Evolutionary conservation across 1,284 basidiomycete genomes (phyloP), one percentile per base, ranked within the genome.

Genomic region (Apiotrichum siamense): DNA sequence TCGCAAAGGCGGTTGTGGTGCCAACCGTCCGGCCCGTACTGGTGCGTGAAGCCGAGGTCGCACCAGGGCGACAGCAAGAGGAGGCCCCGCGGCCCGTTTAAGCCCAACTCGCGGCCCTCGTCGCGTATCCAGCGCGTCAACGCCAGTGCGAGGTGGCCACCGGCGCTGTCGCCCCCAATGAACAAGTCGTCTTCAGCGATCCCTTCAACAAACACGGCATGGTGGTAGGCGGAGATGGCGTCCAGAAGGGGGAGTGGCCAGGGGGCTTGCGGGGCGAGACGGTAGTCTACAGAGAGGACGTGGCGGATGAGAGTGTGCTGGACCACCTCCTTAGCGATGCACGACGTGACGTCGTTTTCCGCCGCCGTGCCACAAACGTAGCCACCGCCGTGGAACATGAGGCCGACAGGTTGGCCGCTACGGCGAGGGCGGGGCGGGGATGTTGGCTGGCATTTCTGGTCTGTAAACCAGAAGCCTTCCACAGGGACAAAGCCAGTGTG

Each of bases 131-230:
- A 72, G 11, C 69, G 47, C 15, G 59, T 51, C 21, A 69, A 45
- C 3, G 82, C 80, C 3, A 86, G 74, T 0, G 80, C 81, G 3
- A 86, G 74, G 63, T 86, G 85, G 0, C 83, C 85, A 3, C 86
- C 86, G 0, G 85, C 84, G 36, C 80, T 82, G 64, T 87, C 85
- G 18, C 85, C 85, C 7, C 79, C 77, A 23, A 87, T 62, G 27
- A 84, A 65, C 46, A 87, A 79, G 61, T 83, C 82, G 54, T 74
- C 75, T 60, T 83, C 76, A 1, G 69, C 67, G 52, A 81, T 77
- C 0, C 76, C 74, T 7, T 78, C 57, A 38, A 75, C 57, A 29
- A 83, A 76, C 9, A 85, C 78, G 60, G n/a, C n/a, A n/a, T 84
- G 81, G 46, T 76, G 72, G 63, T 84, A 85, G 0, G 80, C 81